Evolutionary conservation across 2,329 filamentous ascomycete species (phyloP), one percentile per base, ranked within the genome.

Genomic region (Calonectria ilicicola): DNA sequence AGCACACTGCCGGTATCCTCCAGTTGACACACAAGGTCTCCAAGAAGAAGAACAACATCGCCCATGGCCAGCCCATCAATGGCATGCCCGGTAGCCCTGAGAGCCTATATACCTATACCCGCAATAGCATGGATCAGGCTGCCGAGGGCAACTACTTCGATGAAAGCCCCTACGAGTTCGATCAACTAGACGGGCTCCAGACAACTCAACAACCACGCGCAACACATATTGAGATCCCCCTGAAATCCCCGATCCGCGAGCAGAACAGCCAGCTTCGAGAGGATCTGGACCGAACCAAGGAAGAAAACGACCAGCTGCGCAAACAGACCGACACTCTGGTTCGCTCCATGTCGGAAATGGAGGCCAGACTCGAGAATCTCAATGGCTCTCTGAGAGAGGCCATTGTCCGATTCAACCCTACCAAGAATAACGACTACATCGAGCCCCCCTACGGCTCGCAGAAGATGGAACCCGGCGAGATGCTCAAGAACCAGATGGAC

Each of bases 1-100:
- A 96, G 82, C 97, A 99, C 82, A 98, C 96, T 0, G 96, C 97
- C 17, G 96, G 95, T 53, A 94, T 99, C 46, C 86, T 99, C 67
- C 95, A 98, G 81, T 90, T 98, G 83, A 97, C 96, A 10, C 96
- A 98, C 84, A 93, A 93, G 78, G 91, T 91, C 0, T 88, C 93
- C n/a, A 93, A 91, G 79, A 91, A 90, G 76, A 86, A 86, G 67
- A 79, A 84, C 4, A 82, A 86, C 9, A 84, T 87, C 64, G 83
- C 82, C 32, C 53, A 58, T 40, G 81, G 82, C 1, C 84, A 85
- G 56, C 80, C 85, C 8, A 81, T 86, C 47, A 89, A 90, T 69
- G 91, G 89, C 23, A 91, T 94, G 74, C 93, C 93, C 7, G 92
- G 93, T 67, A 95, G 93, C 78, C 93, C 93, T 9, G 93, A 95